phyloP scores from a whole-genome alignment of 441 rosid species.

The Biscutella auriculata region DNA sequence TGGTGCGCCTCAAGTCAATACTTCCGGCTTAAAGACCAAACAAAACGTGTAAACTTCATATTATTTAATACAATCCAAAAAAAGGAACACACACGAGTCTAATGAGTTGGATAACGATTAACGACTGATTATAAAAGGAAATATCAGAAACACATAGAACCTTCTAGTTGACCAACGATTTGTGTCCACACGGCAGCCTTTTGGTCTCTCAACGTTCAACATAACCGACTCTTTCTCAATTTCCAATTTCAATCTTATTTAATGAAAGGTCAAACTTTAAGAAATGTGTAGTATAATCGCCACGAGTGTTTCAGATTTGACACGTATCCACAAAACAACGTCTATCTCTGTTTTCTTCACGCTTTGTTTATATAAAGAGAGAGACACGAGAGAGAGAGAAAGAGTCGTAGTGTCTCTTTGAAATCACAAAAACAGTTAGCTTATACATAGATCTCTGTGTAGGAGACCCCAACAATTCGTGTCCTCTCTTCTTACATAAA shows the following conservation, averaged over 20 bases:
- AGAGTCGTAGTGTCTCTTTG: slow-evolving; percentile 2
- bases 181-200: slow-evolving; percentile 20
- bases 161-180: slow-evolving; percentile 16
- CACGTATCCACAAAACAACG: slow-evolving; percentile 18
- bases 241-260: background rate
- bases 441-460: background rate
- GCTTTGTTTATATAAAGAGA: slow-evolving; percentile 11
- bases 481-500: background rate
- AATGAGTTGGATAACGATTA: background rate
- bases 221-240: background rate
- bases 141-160: slow-evolving; percentile 1
- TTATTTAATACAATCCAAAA: background rate
- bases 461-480: slow-evolving; percentile 4
- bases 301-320: slow-evolving; percentile 13
- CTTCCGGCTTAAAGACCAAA: too few species aligned
- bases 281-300: background rate
- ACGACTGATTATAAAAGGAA: background rate
- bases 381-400: background rate
- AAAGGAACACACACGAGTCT: background rate
- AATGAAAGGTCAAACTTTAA: background rate
- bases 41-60: background rate
- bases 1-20: too few species aligned
- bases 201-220: slow-evolving; percentile 11
- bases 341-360: background rate
- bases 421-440: background rate